These are phyloP conservation scores for Barnettozyma hawaiiensis DNA, from an alignment of 1,139 yeast species.

Conservation along the genomic window DNA sequence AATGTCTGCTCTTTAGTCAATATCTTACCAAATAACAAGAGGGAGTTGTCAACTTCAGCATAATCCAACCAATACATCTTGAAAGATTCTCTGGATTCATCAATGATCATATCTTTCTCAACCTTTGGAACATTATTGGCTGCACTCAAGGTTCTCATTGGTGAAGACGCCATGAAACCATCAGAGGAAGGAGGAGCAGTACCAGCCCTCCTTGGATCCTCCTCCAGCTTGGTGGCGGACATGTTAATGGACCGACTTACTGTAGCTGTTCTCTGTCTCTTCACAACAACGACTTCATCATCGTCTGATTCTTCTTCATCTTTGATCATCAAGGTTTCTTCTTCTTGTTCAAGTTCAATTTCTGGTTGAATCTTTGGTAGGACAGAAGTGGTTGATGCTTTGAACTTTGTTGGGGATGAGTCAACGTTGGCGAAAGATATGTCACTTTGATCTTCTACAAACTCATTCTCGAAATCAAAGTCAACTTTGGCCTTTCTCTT, in stretches of 20 bases:
- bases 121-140: slow-evolving; percentile 34
- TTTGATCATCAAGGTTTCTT: slow-evolving; percentile 6
- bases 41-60: slow-evolving; percentile 64
- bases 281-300: slow-evolving; percentile 32
- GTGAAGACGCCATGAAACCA: slow-evolving; percentile 17
- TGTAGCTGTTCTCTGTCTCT: slow-evolving; percentile 29
- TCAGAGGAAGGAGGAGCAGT: slow-evolving; percentile 9
- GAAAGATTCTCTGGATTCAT: slow-evolving; percentile 38
- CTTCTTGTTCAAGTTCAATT: slow-evolving; percentile 17
- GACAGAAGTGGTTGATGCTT: slow-evolving; percentile 5
- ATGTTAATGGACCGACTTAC: slow-evolving; percentile 30
- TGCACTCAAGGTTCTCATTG: slow-evolving; percentile 29
- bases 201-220: too few species aligned
- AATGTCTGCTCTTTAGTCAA: slow-evolving; percentile 45
- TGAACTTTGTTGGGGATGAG: slow-evolving; percentile 23
- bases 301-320: slow-evolving; percentile 27
- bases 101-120: slow-evolving; percentile 40
- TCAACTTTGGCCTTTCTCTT: slow-evolving; percentile 13
- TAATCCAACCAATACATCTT: slow-evolving; percentile 90
- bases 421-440: slow-evolving; percentile 22
- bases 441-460: slow-evolving; percentile 19
- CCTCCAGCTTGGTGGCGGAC: slow-evolving; percentile 13
- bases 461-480: slow-evolving; percentile 15
- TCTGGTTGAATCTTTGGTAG: background rate
- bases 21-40: slow-evolving; percentile 82